Evolutionary conservation across 2,329 filamentous ascomycete species (phyloP).

Genomic region (Thelonectria blattea): DNA sequence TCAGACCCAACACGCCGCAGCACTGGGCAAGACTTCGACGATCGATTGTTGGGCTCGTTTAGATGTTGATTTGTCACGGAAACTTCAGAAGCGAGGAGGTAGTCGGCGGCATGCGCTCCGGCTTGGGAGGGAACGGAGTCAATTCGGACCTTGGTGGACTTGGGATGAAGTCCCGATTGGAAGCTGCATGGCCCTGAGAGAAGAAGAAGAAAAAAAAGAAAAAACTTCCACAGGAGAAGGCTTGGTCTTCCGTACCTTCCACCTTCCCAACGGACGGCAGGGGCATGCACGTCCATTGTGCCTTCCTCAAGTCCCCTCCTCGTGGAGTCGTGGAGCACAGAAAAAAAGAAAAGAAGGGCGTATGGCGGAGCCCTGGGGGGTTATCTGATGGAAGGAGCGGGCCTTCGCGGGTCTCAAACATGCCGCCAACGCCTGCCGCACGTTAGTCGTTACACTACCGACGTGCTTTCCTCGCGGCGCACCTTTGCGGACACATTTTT

Average conservation of each 20-base stretch:
- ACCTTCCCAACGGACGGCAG: neutral
- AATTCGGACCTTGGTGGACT: conserved; percentile 14
- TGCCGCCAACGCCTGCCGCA: conserved; percentile 15
- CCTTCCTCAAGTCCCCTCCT: neutral
- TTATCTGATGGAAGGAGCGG: conserved; percentile 13
- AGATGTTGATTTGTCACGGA: conserved; percentile 11
- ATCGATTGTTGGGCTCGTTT: conserved; percentile 8
- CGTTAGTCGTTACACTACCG: conserved; percentile 11
- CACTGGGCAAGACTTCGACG: neutral
- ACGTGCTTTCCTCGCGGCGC: neutral
- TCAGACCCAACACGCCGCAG: conserved; percentile 5
- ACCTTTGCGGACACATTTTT: conserved; percentile 17
- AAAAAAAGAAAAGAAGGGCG: conserved; percentile 7
- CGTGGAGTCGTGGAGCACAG: neutral
- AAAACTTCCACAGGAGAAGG: neutral
- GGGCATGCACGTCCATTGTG: neutral
- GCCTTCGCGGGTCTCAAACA: conserved; percentile 12
- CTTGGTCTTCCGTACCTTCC: neutral
- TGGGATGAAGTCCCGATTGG: conserved; percentile 16
- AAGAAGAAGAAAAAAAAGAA: conserved; percentile 8
- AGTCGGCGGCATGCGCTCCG: conserved; percentile 1
- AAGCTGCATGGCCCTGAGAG: conserved; percentile 3
- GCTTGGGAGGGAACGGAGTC: conserved; percentile 1
- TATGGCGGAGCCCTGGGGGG: neutral
- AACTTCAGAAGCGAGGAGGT: conserved; percentile 5